Base-by-base conservation (phyloP, 352 stramenopile genomes). In the Phytophthora nicotianae region DNA sequence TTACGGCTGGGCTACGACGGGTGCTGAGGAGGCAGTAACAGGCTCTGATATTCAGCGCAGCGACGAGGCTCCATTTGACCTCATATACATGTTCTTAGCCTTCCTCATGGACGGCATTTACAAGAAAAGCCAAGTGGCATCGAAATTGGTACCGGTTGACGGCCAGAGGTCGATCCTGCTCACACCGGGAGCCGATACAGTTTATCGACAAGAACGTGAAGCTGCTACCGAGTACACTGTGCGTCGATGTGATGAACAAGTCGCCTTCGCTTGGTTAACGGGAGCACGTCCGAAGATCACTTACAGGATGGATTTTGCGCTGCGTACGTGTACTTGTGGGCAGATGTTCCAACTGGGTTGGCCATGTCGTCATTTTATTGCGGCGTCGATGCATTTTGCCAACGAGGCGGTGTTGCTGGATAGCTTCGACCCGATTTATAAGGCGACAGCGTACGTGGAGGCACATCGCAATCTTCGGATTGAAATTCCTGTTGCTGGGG, bases 311-410 rank as follows among this genome's bases (percentile, higher is more conserved):
- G 74, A 89, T 45, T 41, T 91, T 10, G 69, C 64, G 14, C 47
- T 89, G 47, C 65, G 76, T 24, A 86, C 77, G 3, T 94, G 85
- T 59, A 88, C 85, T 16, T 94, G 85, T 43, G 68, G 79, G 1
- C 56, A 79, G 37, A 89, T 89, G 73, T 85, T 83, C 61, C 85
- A 94, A 54, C 40, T 92, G 33, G 83, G 82, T 2, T 77, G 91
- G 47, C 85, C 83, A n/a, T 94, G 85, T 17, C 82, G 83, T 19
- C 85, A 94, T 55, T 85, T 90, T 33, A 85, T 94, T 50, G 83
- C 85, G 3, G 77, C 83, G 7, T 79, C 74, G 17, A 67, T 85
- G 41, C 66, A 90, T 40, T 91, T 91, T 37, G 78, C 65, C 5
- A 80, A 79, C 33, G 79, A 91, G 21, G 67, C 65, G 13, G 68